Percentiles rank a stretch among this genome's conserved stretches.
These are phyloP conservation scores for Russula virescens DNA, from an alignment of 768 basidiomycete species.

Conservation along the genomic window DNA sequence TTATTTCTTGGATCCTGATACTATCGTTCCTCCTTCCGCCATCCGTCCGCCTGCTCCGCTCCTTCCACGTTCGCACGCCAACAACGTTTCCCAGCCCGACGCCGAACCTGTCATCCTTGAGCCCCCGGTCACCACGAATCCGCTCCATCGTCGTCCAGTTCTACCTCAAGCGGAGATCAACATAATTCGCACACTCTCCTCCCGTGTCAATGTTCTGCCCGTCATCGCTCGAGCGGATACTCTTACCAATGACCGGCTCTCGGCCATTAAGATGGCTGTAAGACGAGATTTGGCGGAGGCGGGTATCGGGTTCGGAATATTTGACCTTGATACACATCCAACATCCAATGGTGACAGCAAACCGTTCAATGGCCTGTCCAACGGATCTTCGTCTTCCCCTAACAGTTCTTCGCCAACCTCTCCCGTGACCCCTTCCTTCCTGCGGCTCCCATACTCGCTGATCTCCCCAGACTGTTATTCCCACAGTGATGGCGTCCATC, in stretches of 20 bases:
- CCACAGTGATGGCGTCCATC: slow-evolving; percentile 72
- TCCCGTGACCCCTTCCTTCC: slow-evolving; percentile 51
- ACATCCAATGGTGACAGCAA: slow-evolving; percentile 49
- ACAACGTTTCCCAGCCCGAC: slow-evolving; percentile 67
- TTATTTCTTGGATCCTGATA: slow-evolving; percentile 83
- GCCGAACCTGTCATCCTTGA: slow-evolving; percentile 75
- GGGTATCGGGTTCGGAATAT: slow-evolving; percentile 86
- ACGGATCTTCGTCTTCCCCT: slow-evolving; percentile 46
- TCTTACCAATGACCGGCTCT: slow-evolving; percentile 75
- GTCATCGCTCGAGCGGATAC: slow-evolving; percentile 79
- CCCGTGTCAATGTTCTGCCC: slow-evolving; percentile 82
- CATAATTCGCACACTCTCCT: slow-evolving; percentile 73
- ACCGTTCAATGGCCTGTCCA: slow-evolving; percentile 44
- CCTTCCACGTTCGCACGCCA: slow-evolving; percentile 61
- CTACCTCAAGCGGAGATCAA: slow-evolving; percentile 67
- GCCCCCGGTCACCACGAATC: slow-evolving; percentile 70
- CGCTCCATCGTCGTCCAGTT: slow-evolving; percentile 58
- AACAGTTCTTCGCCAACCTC: slow-evolving; percentile 62
- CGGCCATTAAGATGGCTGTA: slow-evolving; percentile 73
- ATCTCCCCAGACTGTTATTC: slow-evolving; percentile 81
- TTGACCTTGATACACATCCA: slow-evolving; percentile 64
- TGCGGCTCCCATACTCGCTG: slow-evolving; percentile 77
- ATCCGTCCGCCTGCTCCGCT: slow-evolving; percentile 62
- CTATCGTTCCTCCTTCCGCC: slow-evolving; percentile 66
- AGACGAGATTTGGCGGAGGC: slow-evolving; percentile 76